phyloP scores from a whole-genome alignment of 2,329 filamentous ascomycete genomes.

The Cladophialophora exuberans region DNA sequence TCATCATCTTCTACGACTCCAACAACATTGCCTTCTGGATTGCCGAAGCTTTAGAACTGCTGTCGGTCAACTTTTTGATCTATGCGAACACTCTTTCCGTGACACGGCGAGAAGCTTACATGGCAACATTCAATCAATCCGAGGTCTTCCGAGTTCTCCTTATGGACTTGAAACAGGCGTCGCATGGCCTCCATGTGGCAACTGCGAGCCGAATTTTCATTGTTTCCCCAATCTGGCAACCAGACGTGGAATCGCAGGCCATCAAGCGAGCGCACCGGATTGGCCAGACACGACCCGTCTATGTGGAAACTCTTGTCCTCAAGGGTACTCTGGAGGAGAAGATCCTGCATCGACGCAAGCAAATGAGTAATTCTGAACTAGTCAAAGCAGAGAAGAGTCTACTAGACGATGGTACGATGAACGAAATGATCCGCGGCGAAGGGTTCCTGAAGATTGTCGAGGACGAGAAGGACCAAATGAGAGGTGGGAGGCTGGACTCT shows the following conservation, averaged over 20 bases:
- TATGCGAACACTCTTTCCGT: conserved; percentile 60
- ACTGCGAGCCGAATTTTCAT: conserved; percentile 87
- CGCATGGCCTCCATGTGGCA: conserved; percentile 83
- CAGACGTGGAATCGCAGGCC: conserved; percentile 82
- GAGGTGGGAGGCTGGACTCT: conserved; percentile 15
- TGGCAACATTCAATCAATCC: conserved; percentile 75
- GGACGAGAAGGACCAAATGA: conserved; percentile 34
- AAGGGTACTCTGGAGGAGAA: conserved; percentile 81
- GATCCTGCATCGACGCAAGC: conserved; percentile 72
- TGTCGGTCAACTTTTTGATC: conserved; percentile 65
- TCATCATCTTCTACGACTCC: conserved; percentile 89
- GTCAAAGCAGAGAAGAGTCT: conserved; percentile 56
- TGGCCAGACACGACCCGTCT: conserved; percentile 76
- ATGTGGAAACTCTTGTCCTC: conserved; percentile 83
- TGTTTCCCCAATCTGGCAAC: conserved; percentile 83
- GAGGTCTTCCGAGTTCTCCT: conserved; percentile 74
- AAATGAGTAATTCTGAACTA: conserved; percentile 69
- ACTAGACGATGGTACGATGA: conserved; percentile 62
- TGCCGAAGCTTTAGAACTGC: conserved; percentile 76
- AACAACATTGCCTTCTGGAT: conserved; percentile 87
- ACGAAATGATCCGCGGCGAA: conserved; percentile 61
- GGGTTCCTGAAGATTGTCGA: conserved; percentile 49
- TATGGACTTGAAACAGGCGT: conserved; percentile 89
- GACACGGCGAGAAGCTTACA: conserved; percentile 70
- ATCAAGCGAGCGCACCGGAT: conserved; percentile 89